phyloP scores from a whole-genome alignment of 768 basidiomycete genomes.

The Xerocomellus amylosporus region DNA sequence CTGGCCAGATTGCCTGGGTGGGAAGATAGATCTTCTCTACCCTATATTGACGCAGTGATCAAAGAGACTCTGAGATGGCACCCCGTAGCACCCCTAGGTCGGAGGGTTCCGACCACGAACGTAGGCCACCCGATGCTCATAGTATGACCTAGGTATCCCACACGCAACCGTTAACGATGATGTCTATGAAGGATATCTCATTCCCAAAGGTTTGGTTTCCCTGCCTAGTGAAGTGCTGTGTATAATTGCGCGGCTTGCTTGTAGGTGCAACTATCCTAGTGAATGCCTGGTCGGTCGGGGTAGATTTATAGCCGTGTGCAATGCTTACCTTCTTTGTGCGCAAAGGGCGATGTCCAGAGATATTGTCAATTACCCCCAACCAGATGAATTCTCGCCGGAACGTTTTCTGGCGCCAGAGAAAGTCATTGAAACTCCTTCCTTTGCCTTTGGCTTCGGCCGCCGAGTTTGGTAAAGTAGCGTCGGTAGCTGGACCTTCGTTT shows the following conservation, averaged over 20 bases:
- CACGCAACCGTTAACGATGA: conserved; percentile 36
- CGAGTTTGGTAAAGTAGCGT: conserved; percentile 12
- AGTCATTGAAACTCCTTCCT: not conserved
- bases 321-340: not conserved
- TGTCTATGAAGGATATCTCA: conserved; percentile 42
- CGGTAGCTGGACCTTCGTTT: not conserved
- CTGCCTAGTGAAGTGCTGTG: not conserved
- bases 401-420: conserved; percentile 22
- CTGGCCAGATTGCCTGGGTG: conserved; percentile 13
- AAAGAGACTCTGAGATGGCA: conserved; percentile 12
- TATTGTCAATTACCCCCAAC: conserved; percentile 31
- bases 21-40: conserved; percentile 11
- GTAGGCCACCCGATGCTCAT: not conserved
- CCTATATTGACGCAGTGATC: conserved; percentile 11
- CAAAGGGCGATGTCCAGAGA: conserved; percentile 35
- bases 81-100: conserved; percentile 12
- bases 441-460: conserved; percentile 40
- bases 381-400: conserved; percentile 34
- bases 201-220: conserved; percentile 36
- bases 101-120: not conserved
- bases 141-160: conserved; percentile 15
- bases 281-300: conserved; percentile 2
- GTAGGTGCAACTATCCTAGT: not conserved
- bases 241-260: not conserved
- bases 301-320: too few species aligned